phyloP scores from a whole-genome alignment of 2,329 filamentous ascomycete species.

The Monilinia vaccinii-corymbosi region DNA sequence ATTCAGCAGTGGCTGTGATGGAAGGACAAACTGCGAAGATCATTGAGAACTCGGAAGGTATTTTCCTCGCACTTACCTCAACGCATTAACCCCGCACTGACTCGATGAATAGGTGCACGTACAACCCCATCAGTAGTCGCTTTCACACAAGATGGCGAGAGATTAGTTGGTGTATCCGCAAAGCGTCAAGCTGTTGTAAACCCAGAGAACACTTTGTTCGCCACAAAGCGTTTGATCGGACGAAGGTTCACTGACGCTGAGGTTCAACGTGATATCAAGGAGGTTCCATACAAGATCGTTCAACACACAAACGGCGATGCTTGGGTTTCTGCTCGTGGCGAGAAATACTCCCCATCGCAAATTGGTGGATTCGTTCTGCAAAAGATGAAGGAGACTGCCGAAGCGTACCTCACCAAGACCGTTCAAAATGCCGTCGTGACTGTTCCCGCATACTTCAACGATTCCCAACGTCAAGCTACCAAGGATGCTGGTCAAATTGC shows the following conservation, averaged over 20 bases:
- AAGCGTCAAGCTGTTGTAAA: slow-evolving; percentile 98
- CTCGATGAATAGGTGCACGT: slow-evolving; percentile 54
- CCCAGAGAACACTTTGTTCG: slow-evolving; percentile 96
- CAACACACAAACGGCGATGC: slow-evolving; percentile 95
- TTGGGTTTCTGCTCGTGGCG: slow-evolving; percentile 85
- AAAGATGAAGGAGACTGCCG: slow-evolving; percentile 99
- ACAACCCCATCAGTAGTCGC: slow-evolving; percentile 93
- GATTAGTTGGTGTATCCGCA: slow-evolving; percentile 90
- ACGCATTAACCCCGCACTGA: not conserved
- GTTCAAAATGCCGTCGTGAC: slow-evolving; percentile 96
- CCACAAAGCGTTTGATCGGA: slow-evolving; percentile 97
- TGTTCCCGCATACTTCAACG: slow-evolving; percentile 97
- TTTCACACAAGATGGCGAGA: slow-evolving; percentile 91
- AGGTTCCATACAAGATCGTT: slow-evolving; percentile 97
- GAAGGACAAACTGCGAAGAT: slow-evolving; percentile 93
- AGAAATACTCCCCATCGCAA: slow-evolving; percentile 98
- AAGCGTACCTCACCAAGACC: slow-evolving; percentile 81
- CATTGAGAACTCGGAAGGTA: slow-evolving; percentile 96
- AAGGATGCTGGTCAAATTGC: slow-evolving; percentile 97
- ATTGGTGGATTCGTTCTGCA: slow-evolving; percentile 92
- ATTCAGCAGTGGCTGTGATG: slow-evolving; percentile 96
- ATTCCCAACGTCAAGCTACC: slow-evolving; percentile 94
- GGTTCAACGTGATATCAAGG: slow-evolving; percentile 93
- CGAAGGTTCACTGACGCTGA: slow-evolving; percentile 91
- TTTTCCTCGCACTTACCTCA: not conserved